phyloP scores from a whole-genome alignment of 176 grass and related monocot species.

The Rhipidocladum racemiflorum region DNA sequence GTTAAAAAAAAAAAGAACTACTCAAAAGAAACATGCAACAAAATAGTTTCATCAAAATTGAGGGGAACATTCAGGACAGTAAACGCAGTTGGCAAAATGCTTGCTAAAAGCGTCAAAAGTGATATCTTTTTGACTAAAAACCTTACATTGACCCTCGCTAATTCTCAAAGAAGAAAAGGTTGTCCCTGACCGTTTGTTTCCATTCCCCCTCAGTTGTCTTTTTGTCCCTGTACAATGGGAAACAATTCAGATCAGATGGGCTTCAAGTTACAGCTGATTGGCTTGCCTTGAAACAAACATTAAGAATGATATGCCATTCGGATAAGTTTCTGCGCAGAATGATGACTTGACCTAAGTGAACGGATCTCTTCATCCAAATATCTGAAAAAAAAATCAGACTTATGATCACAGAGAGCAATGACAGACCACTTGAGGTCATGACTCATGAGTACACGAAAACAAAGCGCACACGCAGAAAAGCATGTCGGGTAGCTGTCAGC shows the following conservation, averaged over 20 bases:
- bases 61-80: neutral
- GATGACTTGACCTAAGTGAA: constrained; percentile 12
- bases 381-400: constrained; percentile 20
- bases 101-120: constrained; percentile 9
- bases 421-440: constrained; percentile 16
- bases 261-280: constrained; percentile 17
- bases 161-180: neutral
- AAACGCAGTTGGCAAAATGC: neutral
- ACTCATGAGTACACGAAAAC: constrained; percentile 23
- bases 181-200: neutral
- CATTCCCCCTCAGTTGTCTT: neutral
- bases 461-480: constrained; percentile 24
- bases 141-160: constrained; percentile 7
- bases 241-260: constrained; percentile 36
- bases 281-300: constrained; percentile 1
- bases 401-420: neutral
- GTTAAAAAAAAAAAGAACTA: too few relatives aligned
- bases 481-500: constrained; percentile 33
- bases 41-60: too few relatives aligned
- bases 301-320: constrained; percentile 18
- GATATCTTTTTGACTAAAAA: constrained; percentile 1
- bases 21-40: too few relatives aligned
- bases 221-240: constrained; percentile 41
- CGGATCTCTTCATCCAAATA: constrained; percentile 14
- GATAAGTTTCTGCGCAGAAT: constrained; percentile 18